Conservation (phyloP, 257 asterid species). For the Solanum okadae region DNA sequence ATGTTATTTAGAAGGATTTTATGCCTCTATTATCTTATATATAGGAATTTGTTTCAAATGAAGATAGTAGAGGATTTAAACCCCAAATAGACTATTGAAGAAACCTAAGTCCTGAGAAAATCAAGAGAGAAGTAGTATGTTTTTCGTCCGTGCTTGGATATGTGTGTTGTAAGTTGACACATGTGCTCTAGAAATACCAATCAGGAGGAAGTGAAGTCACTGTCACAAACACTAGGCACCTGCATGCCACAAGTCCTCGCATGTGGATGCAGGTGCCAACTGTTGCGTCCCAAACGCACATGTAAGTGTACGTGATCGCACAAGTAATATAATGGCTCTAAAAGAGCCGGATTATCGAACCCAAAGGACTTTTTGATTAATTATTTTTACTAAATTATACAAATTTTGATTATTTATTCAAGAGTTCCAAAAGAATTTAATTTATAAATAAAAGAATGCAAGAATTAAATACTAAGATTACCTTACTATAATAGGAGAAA, state of each 20-base stretch:
- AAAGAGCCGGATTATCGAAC: too few species aligned
- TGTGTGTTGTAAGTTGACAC: background rate
- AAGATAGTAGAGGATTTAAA: background rate
- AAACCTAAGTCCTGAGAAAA: background rate
- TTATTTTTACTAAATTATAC: too few species aligned
- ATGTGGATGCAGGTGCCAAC: background rate
- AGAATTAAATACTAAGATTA: too few species aligned
- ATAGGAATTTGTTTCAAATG: background rate
- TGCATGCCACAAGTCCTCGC: background rate
- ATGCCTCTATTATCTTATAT: background rate
- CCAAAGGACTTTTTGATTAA: too few species aligned
- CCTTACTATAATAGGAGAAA: too few species aligned
- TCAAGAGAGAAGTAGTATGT: background rate
- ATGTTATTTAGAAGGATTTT: background rate
- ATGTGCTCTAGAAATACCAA: background rate
- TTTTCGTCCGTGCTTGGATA: background rate
- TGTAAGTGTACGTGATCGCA: too few species aligned
- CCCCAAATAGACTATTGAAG: background rate
- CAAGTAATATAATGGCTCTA: too few species aligned
- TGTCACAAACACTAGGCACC: background rate
- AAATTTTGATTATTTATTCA: too few species aligned
- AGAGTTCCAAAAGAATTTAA: too few species aligned
- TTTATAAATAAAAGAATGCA: too few species aligned
- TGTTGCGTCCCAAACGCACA: too few species aligned
- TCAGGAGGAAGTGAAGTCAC: background rate